Evolutionary conservation across 2,329 filamentous ascomycete species (phyloP).

Genomic region (Dactylonectria macrodidyma): DNA sequence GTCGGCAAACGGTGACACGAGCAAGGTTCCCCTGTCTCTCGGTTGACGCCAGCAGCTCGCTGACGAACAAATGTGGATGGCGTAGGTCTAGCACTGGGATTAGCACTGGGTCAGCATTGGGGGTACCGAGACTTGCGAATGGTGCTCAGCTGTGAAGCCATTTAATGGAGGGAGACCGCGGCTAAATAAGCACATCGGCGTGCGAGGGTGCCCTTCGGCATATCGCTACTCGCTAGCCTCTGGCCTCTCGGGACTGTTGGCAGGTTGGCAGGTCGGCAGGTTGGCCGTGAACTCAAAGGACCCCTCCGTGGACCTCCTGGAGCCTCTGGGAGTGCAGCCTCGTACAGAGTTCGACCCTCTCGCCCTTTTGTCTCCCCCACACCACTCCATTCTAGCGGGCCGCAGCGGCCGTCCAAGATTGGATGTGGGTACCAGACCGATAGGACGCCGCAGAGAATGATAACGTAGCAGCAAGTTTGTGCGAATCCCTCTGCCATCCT

Average conservation of each 20-base stretch:
- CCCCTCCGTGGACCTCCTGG: too few relatives aligned
- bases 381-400: slow-evolving; percentile 45
- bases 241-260: too few relatives aligned
- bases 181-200: slow-evolving; percentile 29
- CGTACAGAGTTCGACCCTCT: slow-evolving; percentile 34
- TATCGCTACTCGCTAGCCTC: slow-evolving; percentile 12
- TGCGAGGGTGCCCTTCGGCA: slow-evolving; percentile 23
- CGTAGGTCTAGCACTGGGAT: neutral
- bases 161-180: slow-evolving; percentile 12
- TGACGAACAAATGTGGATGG: slow-evolving; percentile 13
- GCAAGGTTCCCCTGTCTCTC: slow-evolving; percentile 50
- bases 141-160: neutral
- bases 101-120: slow-evolving; percentile 10
- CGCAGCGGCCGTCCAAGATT: slow-evolving; percentile 45
- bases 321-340: slow-evolving; percentile 30
- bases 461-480: slow-evolving; percentile 33
- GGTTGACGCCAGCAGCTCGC: slow-evolving; percentile 35
- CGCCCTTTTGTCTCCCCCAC: slow-evolving; percentile 36
- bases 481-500: slow-evolving; percentile 27
- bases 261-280: too few relatives aligned
- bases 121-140: slow-evolving; percentile 1
- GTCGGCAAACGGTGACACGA: slow-evolving; percentile 53
- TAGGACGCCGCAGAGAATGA: slow-evolving; percentile 32
- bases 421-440: slow-evolving; percentile 36
- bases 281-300: too few relatives aligned